phyloP scores from a whole-genome alignment of 2,329 filamentous ascomycete genomes.

The Corinectria fuckeliana region DNA sequence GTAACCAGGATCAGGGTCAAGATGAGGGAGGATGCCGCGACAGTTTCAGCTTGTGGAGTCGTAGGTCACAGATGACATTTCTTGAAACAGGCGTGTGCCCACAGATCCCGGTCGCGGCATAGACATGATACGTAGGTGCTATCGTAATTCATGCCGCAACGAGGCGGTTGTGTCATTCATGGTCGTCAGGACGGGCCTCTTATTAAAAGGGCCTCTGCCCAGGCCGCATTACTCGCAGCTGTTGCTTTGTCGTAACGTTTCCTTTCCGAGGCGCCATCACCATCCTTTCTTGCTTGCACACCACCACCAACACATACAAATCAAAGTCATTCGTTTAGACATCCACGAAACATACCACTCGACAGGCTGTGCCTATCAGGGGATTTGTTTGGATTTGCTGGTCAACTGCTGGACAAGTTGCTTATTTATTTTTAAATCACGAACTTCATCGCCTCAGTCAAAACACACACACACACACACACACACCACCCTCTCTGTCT shows the following conservation, averaged over 20 bases:
- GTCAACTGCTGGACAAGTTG: slow-evolving; percentile 37
- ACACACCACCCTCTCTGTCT: too few relatives aligned
- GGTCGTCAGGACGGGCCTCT: slow-evolving; percentile 4
- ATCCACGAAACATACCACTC: slow-evolving; percentile 12
- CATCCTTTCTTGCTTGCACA: slow-evolving; percentile 16
- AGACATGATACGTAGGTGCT: slow-evolving; percentile 28
- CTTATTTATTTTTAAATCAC: neutral
- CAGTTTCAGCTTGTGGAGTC: slow-evolving; percentile 35
- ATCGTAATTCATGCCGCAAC: slow-evolving; percentile 12
- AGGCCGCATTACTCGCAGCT: slow-evolving; percentile 4
- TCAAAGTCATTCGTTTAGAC: slow-evolving; percentile 22
- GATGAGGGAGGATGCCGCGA: slow-evolving; percentile 1
- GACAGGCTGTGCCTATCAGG: slow-evolving; percentile 36
- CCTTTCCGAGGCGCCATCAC: neutral
- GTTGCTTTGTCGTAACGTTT: slow-evolving; percentile 6
- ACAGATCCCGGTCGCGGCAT: slow-evolving; percentile 21
- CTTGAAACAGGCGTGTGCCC: slow-evolving; percentile 36
- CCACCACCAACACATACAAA: slow-evolving; percentile 15
- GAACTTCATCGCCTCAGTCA: neutral
- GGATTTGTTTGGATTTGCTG: slow-evolving; percentile 12
- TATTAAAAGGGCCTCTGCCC: slow-evolving; percentile 17
- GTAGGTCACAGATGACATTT: slow-evolving; percentile 13
- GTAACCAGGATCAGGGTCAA: too few relatives aligned
- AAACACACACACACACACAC: too few relatives aligned
- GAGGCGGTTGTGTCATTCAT: neutral